These are phyloP conservation scores for Neurospora sp. DNA, from an alignment of 495 filamentous ascomycete species.

Conservation along the genomic window DNA sequence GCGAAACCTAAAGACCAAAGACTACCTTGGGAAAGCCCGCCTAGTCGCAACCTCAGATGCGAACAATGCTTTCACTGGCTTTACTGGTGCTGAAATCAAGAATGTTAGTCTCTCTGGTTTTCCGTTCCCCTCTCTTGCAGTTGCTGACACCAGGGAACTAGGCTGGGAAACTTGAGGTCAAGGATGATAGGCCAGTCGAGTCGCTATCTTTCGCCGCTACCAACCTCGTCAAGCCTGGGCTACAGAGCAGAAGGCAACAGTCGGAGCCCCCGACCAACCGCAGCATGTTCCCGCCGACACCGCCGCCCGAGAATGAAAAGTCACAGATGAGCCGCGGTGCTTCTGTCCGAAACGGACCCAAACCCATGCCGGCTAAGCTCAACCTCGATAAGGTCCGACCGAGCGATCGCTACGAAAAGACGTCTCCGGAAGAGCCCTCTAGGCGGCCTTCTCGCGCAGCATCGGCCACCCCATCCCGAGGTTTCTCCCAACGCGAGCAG, in stretches of 20 bases:
- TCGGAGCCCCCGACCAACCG: slow-evolving; percentile 70
- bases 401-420: slow-evolving; percentile 39
- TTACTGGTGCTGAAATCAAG: slow-evolving; percentile 65
- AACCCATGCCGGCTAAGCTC: slow-evolving; percentile 41
- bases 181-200: slow-evolving; percentile 67
- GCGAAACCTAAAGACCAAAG: slow-evolving; percentile 92
- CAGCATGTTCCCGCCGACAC: slow-evolving; percentile 90
- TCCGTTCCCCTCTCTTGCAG: slow-evolving; percentile 2
- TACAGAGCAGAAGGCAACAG: slow-evolving; percentile 71
- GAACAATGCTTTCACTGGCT: slow-evolving; percentile 64
- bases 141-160: slow-evolving; percentile 11
- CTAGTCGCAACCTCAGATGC: slow-evolving; percentile 87
- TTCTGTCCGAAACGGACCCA: slow-evolving; percentile 44
- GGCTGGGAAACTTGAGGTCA: slow-evolving; percentile 19
- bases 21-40: slow-evolving; percentile 90
- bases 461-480: slow-evolving; percentile 33
- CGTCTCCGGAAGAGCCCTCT: slow-evolving; percentile 31
- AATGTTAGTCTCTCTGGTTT: slow-evolving; percentile 29
- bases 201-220: slow-evolving; percentile 82
- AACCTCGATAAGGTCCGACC: slow-evolving; percentile 41
- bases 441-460: slow-evolving; percentile 27
- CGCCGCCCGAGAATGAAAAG: slow-evolving; percentile 77
- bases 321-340: slow-evolving; percentile 36
- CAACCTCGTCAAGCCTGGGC: slow-evolving; percentile 77
- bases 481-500: slow-evolving; percentile 36